These are phyloP conservation scores for Auriscalpium microsporum DNA, from an alignment of 768 basidiomycete genomes.

Conservation along the genomic window DNA sequence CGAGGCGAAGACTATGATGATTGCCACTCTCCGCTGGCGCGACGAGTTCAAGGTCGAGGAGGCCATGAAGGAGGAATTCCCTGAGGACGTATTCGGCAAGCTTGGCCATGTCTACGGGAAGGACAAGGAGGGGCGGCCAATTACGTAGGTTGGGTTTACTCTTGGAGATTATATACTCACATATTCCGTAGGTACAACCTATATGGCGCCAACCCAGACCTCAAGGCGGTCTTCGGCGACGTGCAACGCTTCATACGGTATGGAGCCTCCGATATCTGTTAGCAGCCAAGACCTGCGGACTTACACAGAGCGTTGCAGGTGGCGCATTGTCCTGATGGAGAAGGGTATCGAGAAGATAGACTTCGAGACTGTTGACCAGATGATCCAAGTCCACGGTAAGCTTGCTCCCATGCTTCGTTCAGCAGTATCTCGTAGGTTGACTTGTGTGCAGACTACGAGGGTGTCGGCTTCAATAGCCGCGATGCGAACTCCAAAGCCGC, in stretches of 20 bases:
- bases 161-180: background rate
- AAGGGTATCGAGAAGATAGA: conserved; percentile 52
- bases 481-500: conserved; percentile 72
- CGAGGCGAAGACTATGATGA: conserved; percentile 58
- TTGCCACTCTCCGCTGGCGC: conserved; percentile 65
- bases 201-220: conserved; percentile 62
- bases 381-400: conserved; percentile 16
- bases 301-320: conserved; percentile 32
- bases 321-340: conserved; percentile 78
- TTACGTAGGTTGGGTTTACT: conserved; percentile 42
- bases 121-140: conserved; percentile 65
- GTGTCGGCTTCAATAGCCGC: conserved; percentile 55
- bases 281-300: too few relatives aligned
- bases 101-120: conserved; percentile 57
- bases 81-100: conserved; percentile 29
- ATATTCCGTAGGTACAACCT: conserved; percentile 54
- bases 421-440: too few relatives aligned
- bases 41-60: conserved; percentile 55
- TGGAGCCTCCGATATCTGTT: background rate
- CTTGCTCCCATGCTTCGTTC: background rate
- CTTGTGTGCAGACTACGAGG: conserved; percentile 55
- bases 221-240: conserved; percentile 69
- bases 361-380: conserved; percentile 50
- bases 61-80: conserved; percentile 42
- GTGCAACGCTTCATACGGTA: conserved; percentile 69